Evolutionary conservation across 208 protist species (phyloP).

Genomic region (Herpetomonas samuelpessoai): DNA sequence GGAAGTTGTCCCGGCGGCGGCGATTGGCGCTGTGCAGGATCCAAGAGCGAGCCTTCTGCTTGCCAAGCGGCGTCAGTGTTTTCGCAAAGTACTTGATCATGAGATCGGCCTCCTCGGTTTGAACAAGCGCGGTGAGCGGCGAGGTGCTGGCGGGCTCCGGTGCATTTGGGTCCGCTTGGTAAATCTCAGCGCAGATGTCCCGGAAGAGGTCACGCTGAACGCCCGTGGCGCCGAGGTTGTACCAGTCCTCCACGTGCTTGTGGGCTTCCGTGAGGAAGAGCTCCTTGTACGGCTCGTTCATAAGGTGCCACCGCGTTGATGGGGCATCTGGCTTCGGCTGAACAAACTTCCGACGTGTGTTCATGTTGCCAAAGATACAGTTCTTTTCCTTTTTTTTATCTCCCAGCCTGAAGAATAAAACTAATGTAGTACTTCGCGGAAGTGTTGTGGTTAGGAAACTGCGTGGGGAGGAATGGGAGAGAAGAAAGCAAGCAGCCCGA

Average conservation of each 20-base stretch:
- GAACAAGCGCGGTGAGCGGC: slow-evolving; percentile 26
- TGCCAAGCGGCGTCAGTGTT: slow-evolving; percentile 50
- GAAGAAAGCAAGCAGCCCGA: no score
- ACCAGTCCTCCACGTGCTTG: slow-evolving; percentile 82
- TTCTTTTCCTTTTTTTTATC: background rate
- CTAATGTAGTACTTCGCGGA: no score
- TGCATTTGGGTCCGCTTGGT: slow-evolving; percentile 30
- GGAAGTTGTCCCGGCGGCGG: slow-evolving; percentile 59
- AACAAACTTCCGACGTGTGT: slow-evolving; percentile 64
- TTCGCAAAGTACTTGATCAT: slow-evolving; percentile 67
- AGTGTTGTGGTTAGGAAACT: no score
- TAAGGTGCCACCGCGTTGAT: slow-evolving; percentile 76
- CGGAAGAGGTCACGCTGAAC: slow-evolving; percentile 74
- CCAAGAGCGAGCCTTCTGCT: slow-evolving; percentile 55
- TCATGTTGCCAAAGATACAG: slow-evolving; percentile 40
- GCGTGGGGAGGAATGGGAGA: no score
- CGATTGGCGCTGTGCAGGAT: slow-evolving; percentile 44
- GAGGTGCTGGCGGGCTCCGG: slow-evolving; percentile 1
- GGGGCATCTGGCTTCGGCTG: slow-evolving; percentile 38
- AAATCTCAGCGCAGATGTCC: slow-evolving; percentile 74
- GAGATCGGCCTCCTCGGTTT: slow-evolving; percentile 47
- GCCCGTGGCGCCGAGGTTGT: slow-evolving; percentile 78
- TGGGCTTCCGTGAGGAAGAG: slow-evolving; percentile 45
- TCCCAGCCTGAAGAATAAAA: background rate
- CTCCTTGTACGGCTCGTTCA: slow-evolving; percentile 70